Evolutionary conservation across 192 early-diverging fungal genomes (phyloP).

Genomic region (Hyaloraphidium curvatum): DNA sequence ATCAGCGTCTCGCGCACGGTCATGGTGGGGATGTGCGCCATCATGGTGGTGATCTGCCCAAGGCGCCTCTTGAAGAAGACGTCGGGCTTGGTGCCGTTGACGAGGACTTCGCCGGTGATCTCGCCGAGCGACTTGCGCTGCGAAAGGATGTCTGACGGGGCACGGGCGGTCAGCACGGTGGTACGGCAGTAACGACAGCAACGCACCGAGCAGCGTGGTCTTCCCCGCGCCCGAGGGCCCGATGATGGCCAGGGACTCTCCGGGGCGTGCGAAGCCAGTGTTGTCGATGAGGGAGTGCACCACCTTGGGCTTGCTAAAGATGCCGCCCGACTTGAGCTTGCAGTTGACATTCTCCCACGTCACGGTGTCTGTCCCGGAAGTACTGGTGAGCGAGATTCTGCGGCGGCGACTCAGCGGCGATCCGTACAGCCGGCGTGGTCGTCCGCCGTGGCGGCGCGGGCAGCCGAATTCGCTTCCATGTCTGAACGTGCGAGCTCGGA

Average conservation of each 20-base stretch:
- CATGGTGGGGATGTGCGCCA: conserved; percentile 50
- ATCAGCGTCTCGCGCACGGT: conserved; percentile 36
- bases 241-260: conserved; percentile 3
- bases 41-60: neutral
- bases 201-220: conserved; percentile 1
- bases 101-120: conserved; percentile 1
- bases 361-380: no score
- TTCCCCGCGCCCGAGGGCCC: neutral
- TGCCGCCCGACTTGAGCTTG: no score
- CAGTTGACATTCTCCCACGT: no score
- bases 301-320: no score
- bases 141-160: neutral
- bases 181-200: neutral
- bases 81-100: neutral
- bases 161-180: neutral
- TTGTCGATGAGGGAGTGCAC: no score
- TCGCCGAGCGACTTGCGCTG: neutral
- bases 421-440: no score
- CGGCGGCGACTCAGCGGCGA: no score
- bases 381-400: no score
- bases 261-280: neutral
- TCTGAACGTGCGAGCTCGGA: no score
- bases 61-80: neutral
- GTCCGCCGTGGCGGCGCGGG: no score
- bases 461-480: no score